Percentiles rank a stretch among this genome's conserved stretches.
Evolutionary conservation across 306 rosid genomes (phyloP).

Genomic region (Rosa multiflora): DNA sequence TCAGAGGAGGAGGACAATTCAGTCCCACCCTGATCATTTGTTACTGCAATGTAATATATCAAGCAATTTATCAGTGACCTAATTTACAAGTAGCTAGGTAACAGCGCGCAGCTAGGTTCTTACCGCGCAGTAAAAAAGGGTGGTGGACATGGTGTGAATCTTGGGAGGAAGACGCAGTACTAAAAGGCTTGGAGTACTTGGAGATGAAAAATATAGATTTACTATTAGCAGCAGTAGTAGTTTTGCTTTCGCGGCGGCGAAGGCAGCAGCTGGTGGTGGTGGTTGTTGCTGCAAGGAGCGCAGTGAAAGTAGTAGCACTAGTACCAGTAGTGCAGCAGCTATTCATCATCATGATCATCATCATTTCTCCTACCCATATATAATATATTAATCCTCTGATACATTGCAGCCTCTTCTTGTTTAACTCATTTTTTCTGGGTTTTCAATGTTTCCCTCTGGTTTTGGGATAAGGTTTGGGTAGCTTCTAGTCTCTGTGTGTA

Average conservation of each 20-base stretch:
- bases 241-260: background rate
- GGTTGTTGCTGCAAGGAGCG: background rate
- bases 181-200: slow-evolving; percentile 2
- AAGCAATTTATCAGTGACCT: background rate
- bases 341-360: background rate
- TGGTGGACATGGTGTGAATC: slow-evolving; percentile 11
- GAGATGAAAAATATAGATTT: slow-evolving; percentile 8
- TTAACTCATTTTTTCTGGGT: background rate
- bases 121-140: slow-evolving; percentile 54
- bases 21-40: slow-evolving; percentile 37
- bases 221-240: background rate
- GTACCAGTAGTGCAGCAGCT: background rate
- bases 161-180: slow-evolving; percentile 28
- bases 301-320: slow-evolving; percentile 12
- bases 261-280: background rate
- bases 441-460: background rate
- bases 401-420: background rate
- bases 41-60: slow-evolving; percentile 39
- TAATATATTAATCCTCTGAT: background rate
- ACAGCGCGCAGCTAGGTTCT: background rate
- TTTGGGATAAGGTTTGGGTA: background rate
- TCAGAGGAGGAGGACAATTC: slow-evolving; percentile 41
- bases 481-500: background rate
- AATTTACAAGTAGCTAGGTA: background rate
- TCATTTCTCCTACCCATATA: slow-evolving; percentile 1